Conservation (phyloP, 768 basidiomycete genomes). For the Cytidiella melzeri region DNA sequence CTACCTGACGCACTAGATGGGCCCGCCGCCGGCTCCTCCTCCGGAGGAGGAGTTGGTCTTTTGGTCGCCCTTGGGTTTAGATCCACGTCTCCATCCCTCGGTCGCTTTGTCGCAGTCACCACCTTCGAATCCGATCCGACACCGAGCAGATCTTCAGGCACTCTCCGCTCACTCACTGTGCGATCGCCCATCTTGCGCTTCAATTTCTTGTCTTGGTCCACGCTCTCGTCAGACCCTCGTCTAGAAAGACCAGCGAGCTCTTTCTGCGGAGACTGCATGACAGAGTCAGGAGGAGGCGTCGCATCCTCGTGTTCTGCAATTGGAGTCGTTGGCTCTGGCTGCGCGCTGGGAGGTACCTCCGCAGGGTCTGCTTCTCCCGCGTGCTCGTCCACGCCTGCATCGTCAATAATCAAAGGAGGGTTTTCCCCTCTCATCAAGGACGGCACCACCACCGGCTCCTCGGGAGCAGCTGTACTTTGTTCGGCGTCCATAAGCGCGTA, state of each 20-base stretch:
- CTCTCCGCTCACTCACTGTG: constrained; percentile 49
- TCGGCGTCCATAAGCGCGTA: constrained; percentile 3
- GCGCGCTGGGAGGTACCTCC: constrained; percentile 19
- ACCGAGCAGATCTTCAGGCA: constrained; percentile 12
- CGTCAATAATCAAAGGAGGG: constrained; percentile 17
- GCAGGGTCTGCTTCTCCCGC: constrained; percentile 20
- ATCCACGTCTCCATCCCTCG: constrained; percentile 58
- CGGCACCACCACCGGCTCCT: not conserved
- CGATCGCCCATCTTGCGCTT: constrained; percentile 69
- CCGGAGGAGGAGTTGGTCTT: constrained; percentile 64
- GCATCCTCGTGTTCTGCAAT: not conserved
- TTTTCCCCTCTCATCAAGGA: constrained; percentile 8
- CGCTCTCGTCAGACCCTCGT: constrained; percentile 24
- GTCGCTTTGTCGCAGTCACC: constrained; percentile 41
- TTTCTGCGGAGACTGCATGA: not conserved
- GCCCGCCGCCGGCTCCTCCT: constrained; percentile 26
- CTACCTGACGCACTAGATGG: not conserved
- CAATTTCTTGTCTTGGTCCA: constrained; percentile 48
- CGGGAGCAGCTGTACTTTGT: not conserved
- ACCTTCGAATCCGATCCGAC: constrained; percentile 7
- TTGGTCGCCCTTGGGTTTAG: constrained; percentile 45
- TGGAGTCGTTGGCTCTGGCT: constrained; percentile 9
- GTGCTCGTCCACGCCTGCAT: constrained; percentile 18
- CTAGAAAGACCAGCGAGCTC: constrained; percentile 8
- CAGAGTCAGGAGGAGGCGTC: not conserved